phyloP scores from a whole-genome alignment of 345 rosid genomes.

The Stellera chamaejasme region DNA sequence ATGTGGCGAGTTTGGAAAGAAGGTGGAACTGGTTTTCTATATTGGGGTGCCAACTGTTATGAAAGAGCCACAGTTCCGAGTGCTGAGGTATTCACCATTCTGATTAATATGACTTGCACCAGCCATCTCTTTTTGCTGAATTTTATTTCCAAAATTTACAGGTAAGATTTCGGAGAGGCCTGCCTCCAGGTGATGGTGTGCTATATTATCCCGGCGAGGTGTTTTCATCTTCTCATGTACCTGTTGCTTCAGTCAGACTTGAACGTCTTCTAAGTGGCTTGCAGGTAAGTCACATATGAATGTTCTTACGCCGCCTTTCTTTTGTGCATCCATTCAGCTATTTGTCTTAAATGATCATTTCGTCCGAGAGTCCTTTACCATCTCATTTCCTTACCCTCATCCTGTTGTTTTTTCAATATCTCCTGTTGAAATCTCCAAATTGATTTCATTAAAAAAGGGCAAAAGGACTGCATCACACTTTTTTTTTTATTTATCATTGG shows the following conservation, averaged over 20 bases:
- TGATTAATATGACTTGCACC: not conserved
- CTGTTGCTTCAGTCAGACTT: conserved; percentile 77
- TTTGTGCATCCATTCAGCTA: not conserved
- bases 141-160: conserved; percentile 17
- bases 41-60: conserved; percentile 98
- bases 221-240: conserved; percentile 74
- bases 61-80: conserved; percentile 89
- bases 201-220: conserved; percentile 88
- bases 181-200: conserved; percentile 96
- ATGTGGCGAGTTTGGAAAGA: conserved; percentile 99
- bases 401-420: not conserved
- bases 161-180: conserved; percentile 84
- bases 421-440: not conserved
- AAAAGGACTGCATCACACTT: too few relatives aligned
- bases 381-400: not conserved
- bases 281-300: conserved; percentile 43
- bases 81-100: conserved; percentile 61
- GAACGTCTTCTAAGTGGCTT: conserved; percentile 92
- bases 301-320: not conserved
- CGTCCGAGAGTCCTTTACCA: too few relatives aligned
- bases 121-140: not conserved
- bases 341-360: too few relatives aligned
- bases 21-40: conserved; percentile 91
- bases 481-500: too few relatives aligned
- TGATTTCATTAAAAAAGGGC: not conserved